Conservation (phyloP, 2,329 filamentous ascomycete species). For the Acephala macrosclerotiorum region DNA sequence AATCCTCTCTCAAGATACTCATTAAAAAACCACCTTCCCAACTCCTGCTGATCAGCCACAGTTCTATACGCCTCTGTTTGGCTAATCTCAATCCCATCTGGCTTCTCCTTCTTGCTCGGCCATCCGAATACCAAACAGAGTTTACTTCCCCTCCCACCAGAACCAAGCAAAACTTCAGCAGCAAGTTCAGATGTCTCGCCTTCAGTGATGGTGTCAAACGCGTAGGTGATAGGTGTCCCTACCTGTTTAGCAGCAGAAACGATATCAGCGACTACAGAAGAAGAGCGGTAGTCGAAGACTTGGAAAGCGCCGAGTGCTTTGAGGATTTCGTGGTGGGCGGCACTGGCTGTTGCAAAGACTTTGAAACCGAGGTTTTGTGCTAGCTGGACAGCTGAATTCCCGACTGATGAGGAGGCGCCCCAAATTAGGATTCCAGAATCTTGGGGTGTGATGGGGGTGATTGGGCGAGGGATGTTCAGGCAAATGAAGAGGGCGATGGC, state of each 20-base stretch:
- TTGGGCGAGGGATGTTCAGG: slow-evolving; percentile 26
- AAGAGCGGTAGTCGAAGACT: slow-evolving; percentile 49
- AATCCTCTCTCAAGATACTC: slow-evolving; percentile 26
- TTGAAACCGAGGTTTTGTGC: slow-evolving; percentile 50
- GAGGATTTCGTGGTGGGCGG: slow-evolving; percentile 45
- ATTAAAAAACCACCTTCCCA: slow-evolving; percentile 31
- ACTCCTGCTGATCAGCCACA: slow-evolving; percentile 15
- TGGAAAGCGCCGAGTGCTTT: slow-evolving; percentile 48
- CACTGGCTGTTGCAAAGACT: slow-evolving; percentile 48
- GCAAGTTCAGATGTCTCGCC: slow-evolving; percentile 8
- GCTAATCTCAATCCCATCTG: slow-evolving; percentile 24
- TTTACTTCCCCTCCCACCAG: slow-evolving; percentile 18
- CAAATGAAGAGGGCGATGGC: slow-evolving; percentile 23
- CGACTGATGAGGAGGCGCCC: slow-evolving; percentile 35
- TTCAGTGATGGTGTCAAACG: slow-evolving; percentile 25
- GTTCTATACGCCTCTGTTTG: slow-evolving; percentile 1
- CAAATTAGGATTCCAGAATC: slow-evolving; percentile 44
- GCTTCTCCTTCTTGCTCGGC: slow-evolving; percentile 10
- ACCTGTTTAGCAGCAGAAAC: slow-evolving; percentile 14
- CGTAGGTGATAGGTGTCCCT: slow-evolving; percentile 20
- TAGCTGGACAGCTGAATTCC: slow-evolving; percentile 50
- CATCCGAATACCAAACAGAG: slow-evolving; percentile 17
- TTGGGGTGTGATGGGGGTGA: slow-evolving; percentile 15
- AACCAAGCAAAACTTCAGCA: slow-evolving; percentile 19
- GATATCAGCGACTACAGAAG: slow-evolving; percentile 23